Evolutionary conservation across 2,329 filamentous ascomycete species (phyloP), one percentile per base, ranked within the genome.

Genomic region (Didymella arachidicola): DNA sequence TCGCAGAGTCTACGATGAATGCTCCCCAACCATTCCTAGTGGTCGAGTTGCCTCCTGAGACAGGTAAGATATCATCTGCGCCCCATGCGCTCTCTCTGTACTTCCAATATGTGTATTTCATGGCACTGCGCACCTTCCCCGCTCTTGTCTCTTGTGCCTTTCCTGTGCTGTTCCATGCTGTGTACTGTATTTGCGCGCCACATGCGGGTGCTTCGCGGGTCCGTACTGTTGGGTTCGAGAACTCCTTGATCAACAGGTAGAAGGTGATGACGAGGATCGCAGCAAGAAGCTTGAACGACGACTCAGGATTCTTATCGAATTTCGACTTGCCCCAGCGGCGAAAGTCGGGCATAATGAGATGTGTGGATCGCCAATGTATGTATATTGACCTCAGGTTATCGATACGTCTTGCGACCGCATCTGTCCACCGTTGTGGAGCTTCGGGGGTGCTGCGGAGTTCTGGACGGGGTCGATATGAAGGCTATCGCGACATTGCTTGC

Each of bases 21-120:
- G 75, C 78, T 7, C 78, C 78, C 78, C 78, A 79, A 16, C 78
- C 78, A 62, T 79, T 79, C 34, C 76, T 68, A 7, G 68, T 76
- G 43, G 70, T 73, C 22, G 65, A 69, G 39, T 67, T 69, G 3
- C 67, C 70, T 7, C 78, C 78, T 22, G 73, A 72, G 7, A 79
- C 75, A 27, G 78, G 78, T 47, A 69, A 46, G 18, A 79, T 73
- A 25, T 77, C 77, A 59, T 79, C 78, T 43, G 65, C 68, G 7
- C 78, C 78, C 78, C 78, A 80, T 4, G 77, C 77, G 48, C 72
- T 65, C 61, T 76, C 65, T 48, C 67, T 67, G 59, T 80, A 80
- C 52, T 73, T 76, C 66, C 69, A 70, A 45, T 78, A 79, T 3
- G 76, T 78, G 60, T 77, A 70, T 53, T 71, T 73, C 78, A 79